Base-by-base conservation (phyloP, 257 asterid genomes). In the Salvia miltiorrhiza region DNA sequence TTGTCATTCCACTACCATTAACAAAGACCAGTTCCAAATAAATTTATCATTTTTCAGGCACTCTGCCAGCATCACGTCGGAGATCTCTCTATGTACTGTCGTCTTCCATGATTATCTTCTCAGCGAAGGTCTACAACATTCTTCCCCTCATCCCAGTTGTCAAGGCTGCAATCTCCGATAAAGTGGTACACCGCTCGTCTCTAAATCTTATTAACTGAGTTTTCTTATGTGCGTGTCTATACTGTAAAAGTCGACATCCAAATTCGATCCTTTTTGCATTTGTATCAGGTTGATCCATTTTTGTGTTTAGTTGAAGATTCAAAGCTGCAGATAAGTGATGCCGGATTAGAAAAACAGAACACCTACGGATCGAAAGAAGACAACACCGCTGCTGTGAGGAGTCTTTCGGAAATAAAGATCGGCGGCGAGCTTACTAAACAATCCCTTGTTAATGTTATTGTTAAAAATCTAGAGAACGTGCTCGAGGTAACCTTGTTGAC, bases 11-110 rank as follows among this genome's bases (percentile, higher is more conserved):
- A 30, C 50, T 54, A 26, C 26, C 57, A 16, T 57, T 48, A 56
- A 32, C 73, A 64, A 57, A 45, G 49, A 9, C 44, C 9, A 50
- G 57, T 63, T 28, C n/a, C 41, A 37, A 14, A 65, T 50, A 43
- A 58, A 67, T 37, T 44, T 8, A 17, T 49, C 4, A 41, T 61
- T 73, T 79, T 86, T 74, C 93, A 91, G 99, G 95, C 64, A 70
- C 78, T 21, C 79, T 94, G 64, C 90, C 90, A 63, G 92, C 95
- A 63, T 85, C 99, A 74, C 91, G 98, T 21, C 86, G 95, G 30
- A 86, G 99, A 81, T 94, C 99, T 69, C 97, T 94, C 37, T 94
- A 82, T 78, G 83, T 91, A 20, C 76, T 94, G 79, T 93, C 99
- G 14, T 85, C 93, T 59, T 81, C 86, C 5, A 94, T 94, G 99